phyloP scores from a whole-genome alignment of 768 basidiomycete genomes.

The Pisolithus sp. region DNA sequence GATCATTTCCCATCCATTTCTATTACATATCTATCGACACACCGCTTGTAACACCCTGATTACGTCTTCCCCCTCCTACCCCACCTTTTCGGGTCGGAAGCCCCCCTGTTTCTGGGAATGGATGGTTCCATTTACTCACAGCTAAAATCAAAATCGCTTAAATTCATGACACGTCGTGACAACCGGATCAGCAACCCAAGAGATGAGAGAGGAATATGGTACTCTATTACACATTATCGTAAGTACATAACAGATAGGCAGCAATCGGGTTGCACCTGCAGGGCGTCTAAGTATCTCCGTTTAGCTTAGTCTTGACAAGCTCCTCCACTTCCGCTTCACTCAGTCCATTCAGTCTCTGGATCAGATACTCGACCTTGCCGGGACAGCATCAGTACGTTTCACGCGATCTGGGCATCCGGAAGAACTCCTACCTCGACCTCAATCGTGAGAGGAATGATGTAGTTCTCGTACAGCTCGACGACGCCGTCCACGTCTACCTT shows the following conservation, averaged over 20 bases:
- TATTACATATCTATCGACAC: constrained; percentile 15
- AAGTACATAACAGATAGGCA: background rate
- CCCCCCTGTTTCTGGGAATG: constrained; percentile 5
- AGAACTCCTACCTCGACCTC: constrained; percentile 81
- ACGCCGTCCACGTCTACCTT: constrained; percentile 94
- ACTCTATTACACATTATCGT: background rate
- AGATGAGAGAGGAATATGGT: background rate
- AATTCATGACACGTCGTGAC: background rate
- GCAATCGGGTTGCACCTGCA: background rate
- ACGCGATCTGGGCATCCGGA: background rate
- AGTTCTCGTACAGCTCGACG: constrained; percentile 88
- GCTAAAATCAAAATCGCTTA: background rate
- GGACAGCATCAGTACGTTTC: constrained; percentile 1
- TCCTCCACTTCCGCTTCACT: constrained; percentile 73
- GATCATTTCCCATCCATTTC: constrained; percentile 19
- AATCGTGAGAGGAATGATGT: constrained; percentile 95
- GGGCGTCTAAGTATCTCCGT: too few relatives aligned
- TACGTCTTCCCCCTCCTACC: background rate
- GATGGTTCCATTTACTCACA: background rate
- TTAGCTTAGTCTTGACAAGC: constrained; percentile 28
- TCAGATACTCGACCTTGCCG: constrained; percentile 86
- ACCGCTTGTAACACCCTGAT: constrained; percentile 17
- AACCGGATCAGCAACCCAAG: background rate
- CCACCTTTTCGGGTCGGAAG: constrained; percentile 12
- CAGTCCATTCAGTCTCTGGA: constrained; percentile 81